Evolutionary conservation across 2,329 filamentous ascomycete genomes (phyloP).

Genomic region (Monosporascus sp.): DNA sequence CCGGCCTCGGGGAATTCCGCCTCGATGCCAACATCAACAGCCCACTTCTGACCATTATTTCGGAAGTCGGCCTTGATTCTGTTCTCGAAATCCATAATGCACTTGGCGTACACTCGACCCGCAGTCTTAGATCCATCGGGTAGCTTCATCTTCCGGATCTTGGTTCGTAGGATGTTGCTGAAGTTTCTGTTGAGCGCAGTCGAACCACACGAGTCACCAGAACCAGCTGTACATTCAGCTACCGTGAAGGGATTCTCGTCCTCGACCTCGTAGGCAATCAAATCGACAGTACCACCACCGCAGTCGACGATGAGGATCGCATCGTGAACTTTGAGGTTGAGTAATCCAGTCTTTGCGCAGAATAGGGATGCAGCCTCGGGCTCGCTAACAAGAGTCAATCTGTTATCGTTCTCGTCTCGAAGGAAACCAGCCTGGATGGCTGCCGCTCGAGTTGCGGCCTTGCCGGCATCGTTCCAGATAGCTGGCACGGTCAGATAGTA

Average conservation of each 20-base stretch:
- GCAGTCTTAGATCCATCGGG: constrained; percentile 95
- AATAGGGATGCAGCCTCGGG: constrained; percentile 96
- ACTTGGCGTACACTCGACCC: constrained; percentile 97
- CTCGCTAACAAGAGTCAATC: constrained; percentile 89
- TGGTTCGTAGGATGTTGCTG: constrained; percentile 93
- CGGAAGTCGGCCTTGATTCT: constrained; percentile 99
- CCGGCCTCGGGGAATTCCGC: constrained; percentile 95
- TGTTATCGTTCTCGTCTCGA: constrained; percentile 95
- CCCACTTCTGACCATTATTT: constrained; percentile 99
- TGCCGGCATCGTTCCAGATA: constrained; percentile 98
- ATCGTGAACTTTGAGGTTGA: constrained; percentile 97
- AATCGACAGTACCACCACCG: constrained; percentile 95
- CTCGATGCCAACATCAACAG: constrained; percentile 96
- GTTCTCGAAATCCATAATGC: constrained; percentile 99
- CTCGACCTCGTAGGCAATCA: constrained; percentile 98
- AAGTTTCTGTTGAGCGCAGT: constrained; percentile 97
- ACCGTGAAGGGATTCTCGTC: constrained; percentile 97
- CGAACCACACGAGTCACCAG: constrained; percentile 96
- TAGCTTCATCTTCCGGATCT: constrained; percentile 98
- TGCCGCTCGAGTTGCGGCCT: constrained; percentile 90
- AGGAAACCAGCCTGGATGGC: constrained; percentile 97
- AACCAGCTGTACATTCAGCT: constrained; percentile 93
- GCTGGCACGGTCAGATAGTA: constrained; percentile 98
- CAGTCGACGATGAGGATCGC: constrained; percentile 98
- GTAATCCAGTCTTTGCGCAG: constrained; percentile 91